Conservation (phyloP, 257 asterid genomes). For the Coffea canephora region DNA sequence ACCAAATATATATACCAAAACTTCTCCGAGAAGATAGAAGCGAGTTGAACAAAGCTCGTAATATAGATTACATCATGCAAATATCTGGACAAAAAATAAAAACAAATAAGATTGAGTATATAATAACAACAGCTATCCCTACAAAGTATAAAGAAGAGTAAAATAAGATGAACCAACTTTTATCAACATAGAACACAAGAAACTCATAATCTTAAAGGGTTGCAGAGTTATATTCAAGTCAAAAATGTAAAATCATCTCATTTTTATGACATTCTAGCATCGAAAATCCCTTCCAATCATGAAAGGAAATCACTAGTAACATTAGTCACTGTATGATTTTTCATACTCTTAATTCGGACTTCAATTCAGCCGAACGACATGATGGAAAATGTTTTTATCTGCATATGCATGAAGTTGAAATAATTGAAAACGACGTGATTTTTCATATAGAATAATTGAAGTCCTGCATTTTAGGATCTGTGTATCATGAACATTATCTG, state of each 20-base stretch:
- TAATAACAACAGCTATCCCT: background rate
- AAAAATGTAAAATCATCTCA: background rate
- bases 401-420: background rate
- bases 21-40: constrained; percentile 77
- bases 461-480: too few species aligned
- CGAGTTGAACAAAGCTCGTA: constrained; percentile 83
- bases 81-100: constrained; percentile 55
- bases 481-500: too few species aligned
- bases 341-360: background rate
- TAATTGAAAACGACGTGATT: too few species aligned
- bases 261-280: background rate
- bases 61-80: constrained; percentile 88
- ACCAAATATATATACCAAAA: constrained; percentile 85
- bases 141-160: background rate
- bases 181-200: background rate
- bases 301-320: background rate
- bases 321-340: background rate
- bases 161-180: background rate
- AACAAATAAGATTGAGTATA: constrained; percentile 5
- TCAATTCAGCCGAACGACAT: background rate
- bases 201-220: background rate
- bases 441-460: too few species aligned
- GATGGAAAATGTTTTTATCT: background rate
- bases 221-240: background rate
- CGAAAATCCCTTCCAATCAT: background rate